Evolutionary conservation across 768 basidiomycete genomes (phyloP).

Genomic region (Xerocomellus chrysenteron): DNA sequence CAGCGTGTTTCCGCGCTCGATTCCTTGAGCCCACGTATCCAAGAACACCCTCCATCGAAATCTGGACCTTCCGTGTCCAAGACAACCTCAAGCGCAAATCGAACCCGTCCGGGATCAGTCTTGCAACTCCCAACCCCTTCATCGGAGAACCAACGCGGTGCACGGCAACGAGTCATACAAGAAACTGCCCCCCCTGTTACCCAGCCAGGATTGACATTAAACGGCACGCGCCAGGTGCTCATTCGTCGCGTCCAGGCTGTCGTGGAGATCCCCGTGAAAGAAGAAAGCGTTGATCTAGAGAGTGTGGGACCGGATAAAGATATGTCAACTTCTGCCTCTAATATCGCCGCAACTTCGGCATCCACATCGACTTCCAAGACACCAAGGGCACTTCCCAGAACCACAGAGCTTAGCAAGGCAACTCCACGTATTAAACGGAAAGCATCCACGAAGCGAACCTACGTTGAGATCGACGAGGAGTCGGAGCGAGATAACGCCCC

Average conservation of each 20-base stretch:
- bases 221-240: slow-evolving; percentile 30
- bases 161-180: slow-evolving; percentile 23
- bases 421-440: slow-evolving; percentile 22
- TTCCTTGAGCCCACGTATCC: slow-evolving; percentile 25
- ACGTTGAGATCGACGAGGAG: slow-evolving; percentile 32
- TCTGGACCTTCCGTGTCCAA: slow-evolving; percentile 31
- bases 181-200: not conserved
- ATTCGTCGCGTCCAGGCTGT: slow-evolving; percentile 65
- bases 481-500: slow-evolving; percentile 19
- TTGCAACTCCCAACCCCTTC: slow-evolving; percentile 31
- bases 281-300: slow-evolving; percentile 53
- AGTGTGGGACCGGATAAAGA: slow-evolving; percentile 3
- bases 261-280: slow-evolving; percentile 59
- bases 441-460: slow-evolving; percentile 22
- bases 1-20: slow-evolving; percentile 16
- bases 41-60: slow-evolving; percentile 34
- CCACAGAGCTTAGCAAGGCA: not conserved
- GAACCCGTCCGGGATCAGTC: slow-evolving; percentile 9
- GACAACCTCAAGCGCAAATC: slow-evolving; percentile 3
- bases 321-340: slow-evolving; percentile 14
- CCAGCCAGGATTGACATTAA: slow-evolving; percentile 11
- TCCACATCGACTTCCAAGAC: slow-evolving; percentile 9
- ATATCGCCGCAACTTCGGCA: slow-evolving; percentile 10
- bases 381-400: slow-evolving; percentile 8
- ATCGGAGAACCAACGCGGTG: slow-evolving; percentile 30